These are phyloP conservation scores for Nicotiana sylvestris DNA, from an alignment of 257 asterid genomes.

Conservation along the genomic window DNA sequence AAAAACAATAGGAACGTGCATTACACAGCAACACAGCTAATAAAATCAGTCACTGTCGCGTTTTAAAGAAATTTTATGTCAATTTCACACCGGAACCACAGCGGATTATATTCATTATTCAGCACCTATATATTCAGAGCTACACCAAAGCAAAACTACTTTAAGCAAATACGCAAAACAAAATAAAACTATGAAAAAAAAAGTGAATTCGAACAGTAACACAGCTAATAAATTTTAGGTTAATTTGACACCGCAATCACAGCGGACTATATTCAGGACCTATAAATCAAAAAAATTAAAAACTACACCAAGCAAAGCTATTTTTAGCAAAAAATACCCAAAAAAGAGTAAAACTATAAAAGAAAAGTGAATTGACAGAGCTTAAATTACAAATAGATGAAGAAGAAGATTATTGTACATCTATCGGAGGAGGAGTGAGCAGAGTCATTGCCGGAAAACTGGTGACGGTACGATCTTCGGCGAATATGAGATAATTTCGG, in stretches of 20 bases:
- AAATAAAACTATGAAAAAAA: slow-evolving; percentile 13
- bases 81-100: slow-evolving; percentile 1
- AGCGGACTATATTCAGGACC: not conserved
- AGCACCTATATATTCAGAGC: not conserved
- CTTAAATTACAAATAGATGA: not conserved
- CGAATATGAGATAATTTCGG: slow-evolving; percentile 18
- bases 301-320: slow-evolving; percentile 8
- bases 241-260: not conserved
- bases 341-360: slow-evolving; percentile 9
- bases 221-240: not conserved
- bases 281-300: not conserved
- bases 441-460: slow-evolving; percentile 45
- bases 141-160: not conserved
- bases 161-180: not conserved
- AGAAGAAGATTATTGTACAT: slow-evolving; percentile 24
- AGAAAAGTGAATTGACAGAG: slow-evolving; percentile 12
- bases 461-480: slow-evolving; percentile 36
- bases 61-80: slow-evolving; percentile 7
- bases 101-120: not conserved
- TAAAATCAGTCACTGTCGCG: not conserved
- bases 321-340: slow-evolving; percentile 16
- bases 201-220: slow-evolving; percentile 8
- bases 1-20: not conserved
- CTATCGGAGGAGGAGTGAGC: slow-evolving; percentile 52
- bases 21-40: not conserved